Percentiles rank a stretch among this genome's conserved stretches.
phyloP scores from a whole-genome alignment of 257 asterid species.

The Gentiana straminea region DNA sequence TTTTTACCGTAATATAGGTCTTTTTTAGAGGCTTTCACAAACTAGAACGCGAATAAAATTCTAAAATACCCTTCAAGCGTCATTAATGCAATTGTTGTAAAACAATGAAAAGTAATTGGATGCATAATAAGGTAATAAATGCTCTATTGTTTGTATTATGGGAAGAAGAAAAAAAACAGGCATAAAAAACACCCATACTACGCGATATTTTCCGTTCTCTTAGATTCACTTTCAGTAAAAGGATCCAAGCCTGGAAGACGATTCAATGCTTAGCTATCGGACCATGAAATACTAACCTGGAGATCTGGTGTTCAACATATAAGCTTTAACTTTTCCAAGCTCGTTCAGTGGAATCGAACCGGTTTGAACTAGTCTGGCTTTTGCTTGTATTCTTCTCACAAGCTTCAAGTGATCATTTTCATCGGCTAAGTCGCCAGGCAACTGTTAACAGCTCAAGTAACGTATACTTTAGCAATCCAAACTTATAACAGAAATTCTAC shows the following conservation, averaged over 20 bases:
- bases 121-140: neutral
- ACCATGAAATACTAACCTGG: slow-evolving; percentile 42
- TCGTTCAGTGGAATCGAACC: slow-evolving; percentile 58
- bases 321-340: slow-evolving; percentile 55
- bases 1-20: neutral
- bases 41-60: neutral
- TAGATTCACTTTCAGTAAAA: too few species aligned
- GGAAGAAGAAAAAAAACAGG: too few species aligned
- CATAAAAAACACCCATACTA: too few species aligned
- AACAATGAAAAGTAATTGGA: neutral
- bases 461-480: too few species aligned
- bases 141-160: neutral
- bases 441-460: slow-evolving; percentile 1
- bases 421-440: slow-evolving; percentile 23
- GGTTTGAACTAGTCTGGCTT: slow-evolving; percentile 63
- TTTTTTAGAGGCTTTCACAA: neutral
- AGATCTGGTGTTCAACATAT: slow-evolving; percentile 41
- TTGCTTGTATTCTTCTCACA: slow-evolving; percentile 52
- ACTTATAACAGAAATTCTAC: neutral
- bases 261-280: too few species aligned
- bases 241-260: too few species aligned
- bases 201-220: neutral
- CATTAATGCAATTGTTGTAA: too few species aligned
- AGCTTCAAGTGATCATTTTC: slow-evolving; percentile 13
- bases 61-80: neutral